Base-by-base conservation (phyloP, 805 yeast genomes). In the Starmera amethionina region DNA sequence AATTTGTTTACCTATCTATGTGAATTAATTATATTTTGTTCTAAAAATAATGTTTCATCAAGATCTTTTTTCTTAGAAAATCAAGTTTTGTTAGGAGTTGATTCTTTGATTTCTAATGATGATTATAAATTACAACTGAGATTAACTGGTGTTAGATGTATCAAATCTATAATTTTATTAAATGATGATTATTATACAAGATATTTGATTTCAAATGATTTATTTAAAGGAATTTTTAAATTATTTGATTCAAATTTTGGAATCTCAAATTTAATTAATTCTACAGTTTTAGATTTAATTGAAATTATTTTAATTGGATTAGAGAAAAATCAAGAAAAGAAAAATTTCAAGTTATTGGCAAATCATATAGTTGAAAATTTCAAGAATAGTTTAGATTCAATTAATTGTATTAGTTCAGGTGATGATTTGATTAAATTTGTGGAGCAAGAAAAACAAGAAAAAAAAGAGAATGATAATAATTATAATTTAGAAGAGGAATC, bases 211-310 rank as follows among this genome's bases (percentile, higher is more conserved):
- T 65, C 75, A 13, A 64, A 76, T 41, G 70, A 76, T 37, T 55
- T 80, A 5, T 64, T 80, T 40, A 65, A 60, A 4, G 62, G 66
- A 16, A 65, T 79, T 30, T 68, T 84, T 42, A 52, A 57, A 1
- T 63, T 76, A 37, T 65, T 83, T 45, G 59, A 64, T 18, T 69
- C 64, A 12, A 72, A 75, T 9, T 63, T 70, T 7, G 59, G 65
- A 28, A 59, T 61, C 32, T 77, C 83, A 54, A 82, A 79, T 52
- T 60, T 88, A 43, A 70, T 82, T 3, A 82, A 77, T 51, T 87
- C 96, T 0, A 73, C 89, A 6, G 73, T 90, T 46, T 64, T 87
- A 36, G 88, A 83, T 54, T 64, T 89, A 18, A 62, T 79, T 30
- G 82, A 75, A 48, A 64, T 69, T 16, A 51, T 73, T 40, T 48